These are phyloP conservation scores for Suillus weaverae DNA, from an alignment of 768 basidiomycete genomes.

Conservation along the genomic window DNA sequence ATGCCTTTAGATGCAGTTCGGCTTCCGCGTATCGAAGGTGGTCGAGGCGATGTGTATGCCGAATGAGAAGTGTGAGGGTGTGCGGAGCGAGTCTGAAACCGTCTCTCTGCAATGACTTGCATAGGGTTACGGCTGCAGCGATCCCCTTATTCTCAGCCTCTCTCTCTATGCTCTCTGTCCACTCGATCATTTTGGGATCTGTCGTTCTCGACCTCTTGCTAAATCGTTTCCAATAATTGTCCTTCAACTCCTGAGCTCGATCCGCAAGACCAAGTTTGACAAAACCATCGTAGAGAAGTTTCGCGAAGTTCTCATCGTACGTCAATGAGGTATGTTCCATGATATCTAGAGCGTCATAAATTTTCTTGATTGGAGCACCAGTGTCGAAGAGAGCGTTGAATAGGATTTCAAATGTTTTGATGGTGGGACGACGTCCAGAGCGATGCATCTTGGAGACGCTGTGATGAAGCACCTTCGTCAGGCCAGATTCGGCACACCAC, in stretches of 20 bases:
- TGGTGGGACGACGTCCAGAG: slow-evolving; percentile 42
- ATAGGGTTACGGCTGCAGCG: slow-evolving; percentile 35
- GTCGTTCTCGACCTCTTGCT: slow-evolving; percentile 29
- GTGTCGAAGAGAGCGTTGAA: slow-evolving; percentile 43
- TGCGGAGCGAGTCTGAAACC: slow-evolving; percentile 33
- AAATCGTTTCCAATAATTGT: slow-evolving; percentile 38
- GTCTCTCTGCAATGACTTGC: slow-evolving; percentile 30
- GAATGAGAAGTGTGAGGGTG: slow-evolving; percentile 44
- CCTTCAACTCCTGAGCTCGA: slow-evolving; percentile 40
- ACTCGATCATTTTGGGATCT: slow-evolving; percentile 27
- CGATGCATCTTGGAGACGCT: slow-evolving; percentile 38
- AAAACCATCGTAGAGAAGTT: slow-evolving; percentile 44
- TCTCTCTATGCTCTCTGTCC: slow-evolving; percentile 29
- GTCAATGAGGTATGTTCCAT: slow-evolving; percentile 46
- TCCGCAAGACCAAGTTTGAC: slow-evolving; percentile 36
- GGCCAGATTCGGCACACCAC: slow-evolving; percentile 32
- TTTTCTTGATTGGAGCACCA: slow-evolving; percentile 31
- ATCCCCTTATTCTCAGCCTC: slow-evolving; percentile 36
- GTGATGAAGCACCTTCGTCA: slow-evolving; percentile 26
- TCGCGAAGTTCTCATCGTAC: slow-evolving; percentile 43
- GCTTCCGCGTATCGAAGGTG: slow-evolving; percentile 46
- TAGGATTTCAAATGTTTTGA: slow-evolving; percentile 49
- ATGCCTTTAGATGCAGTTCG: slow-evolving; percentile 41
- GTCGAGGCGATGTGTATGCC: slow-evolving; percentile 37
- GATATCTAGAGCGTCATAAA: slow-evolving; percentile 44